Base-by-base conservation (phyloP, 2,329 filamentous ascomycete species). In the Allantophomopsis lycopodina region DNA sequence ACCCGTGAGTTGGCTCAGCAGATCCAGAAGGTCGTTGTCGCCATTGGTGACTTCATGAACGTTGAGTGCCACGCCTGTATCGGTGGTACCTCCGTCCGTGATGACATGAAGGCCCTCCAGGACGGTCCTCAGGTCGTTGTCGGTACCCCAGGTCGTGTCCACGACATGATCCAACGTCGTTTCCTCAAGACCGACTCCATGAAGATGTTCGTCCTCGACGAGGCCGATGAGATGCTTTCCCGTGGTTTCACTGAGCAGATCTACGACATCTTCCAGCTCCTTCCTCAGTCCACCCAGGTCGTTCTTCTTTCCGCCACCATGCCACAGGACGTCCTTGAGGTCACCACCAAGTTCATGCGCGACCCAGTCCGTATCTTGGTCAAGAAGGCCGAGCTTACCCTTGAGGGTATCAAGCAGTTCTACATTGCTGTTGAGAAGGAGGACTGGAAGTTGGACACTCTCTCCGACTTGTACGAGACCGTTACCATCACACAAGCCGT, bases 371-470 rank as follows among this genome's bases (percentile, higher is more conserved):
- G 91, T 61, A 96, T 98, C 61, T 76, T 98, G 55, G 91, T 98
- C 68, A 98, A 98, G 83, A 94, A 94, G 79, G 89, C 93, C 60
- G 91, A 98, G 65, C 81, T 98, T 65, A 98, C 91, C 59, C 86
- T 98, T 44, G 91, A 98, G 71, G 91, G 91, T 85, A 94, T 98
- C 62, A 98, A 98, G 78, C 91, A 98, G 66, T 98, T 95, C 73
- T 98, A 95, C 73, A 96, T 98, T 68, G 91, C 91, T 44, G 91
- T 98, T 45, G 91, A 98, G 76, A 96, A 98, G 77, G 91, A 98
- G 66, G 91, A 98, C 61, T 98, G 91, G 91, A 98, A 98, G 73
- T 81, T 98, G 51, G 91, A 98, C 66, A 98, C 91, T 46, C 85
- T 98, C 47, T 96, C 85, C 57, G 91, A 98, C 68, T 69, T 98